Evolutionary conservation across 306 rosid genomes (phyloP).

Genomic region (Prinsepia uniflora): DNA sequence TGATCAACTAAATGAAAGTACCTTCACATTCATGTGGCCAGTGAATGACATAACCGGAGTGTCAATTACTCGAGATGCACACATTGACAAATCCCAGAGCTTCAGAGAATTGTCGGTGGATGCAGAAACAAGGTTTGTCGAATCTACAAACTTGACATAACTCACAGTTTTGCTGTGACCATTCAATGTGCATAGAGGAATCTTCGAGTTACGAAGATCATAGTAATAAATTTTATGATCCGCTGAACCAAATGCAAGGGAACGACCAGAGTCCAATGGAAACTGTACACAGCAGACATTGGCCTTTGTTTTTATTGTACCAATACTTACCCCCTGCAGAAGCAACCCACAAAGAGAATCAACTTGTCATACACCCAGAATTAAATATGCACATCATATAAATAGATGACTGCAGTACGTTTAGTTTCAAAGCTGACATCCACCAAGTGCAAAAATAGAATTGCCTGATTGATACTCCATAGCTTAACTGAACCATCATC

Average conservation of each 20-base stretch:
- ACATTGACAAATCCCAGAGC: slow-evolving; percentile 94
- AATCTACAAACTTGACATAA: slow-evolving; percentile 74
- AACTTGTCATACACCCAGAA: slow-evolving; percentile 69
- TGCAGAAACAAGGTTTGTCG: slow-evolving; percentile 64
- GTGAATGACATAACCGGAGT: slow-evolving; percentile 75
- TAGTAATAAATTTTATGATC: slow-evolving; percentile 88
- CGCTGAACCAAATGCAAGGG: slow-evolving; percentile 92
- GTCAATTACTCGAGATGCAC: slow-evolving; percentile 73
- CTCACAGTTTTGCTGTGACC: slow-evolving; percentile 97
- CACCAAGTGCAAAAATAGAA: slow-evolving; percentile 96
- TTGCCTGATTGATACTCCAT: slow-evolving; percentile 99
- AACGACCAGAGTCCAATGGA: slow-evolving; percentile 71
- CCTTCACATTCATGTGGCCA: slow-evolving; percentile 91
- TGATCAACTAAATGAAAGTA: slow-evolving; percentile 27
- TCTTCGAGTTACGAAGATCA: slow-evolving; percentile 70
- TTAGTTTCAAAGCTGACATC: slow-evolving; percentile 96
- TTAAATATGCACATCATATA: slow-evolving; percentile 46
- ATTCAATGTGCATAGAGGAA: slow-evolving; percentile 72
- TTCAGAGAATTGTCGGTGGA: slow-evolving; percentile 88
- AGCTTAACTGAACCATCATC: slow-evolving; percentile 95
- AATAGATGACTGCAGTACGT: slow-evolving; percentile 83
- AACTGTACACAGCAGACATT: slow-evolving; percentile 96
- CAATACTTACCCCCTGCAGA: slow-evolving; percentile 89
- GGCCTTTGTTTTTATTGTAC: slow-evolving; percentile 91
- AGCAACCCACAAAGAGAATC: slow-evolving; percentile 75